These are phyloP conservation scores for Cordyceps javanica DNA, from an alignment of 2,329 filamentous ascomycete species.

Conservation along the genomic window DNA sequence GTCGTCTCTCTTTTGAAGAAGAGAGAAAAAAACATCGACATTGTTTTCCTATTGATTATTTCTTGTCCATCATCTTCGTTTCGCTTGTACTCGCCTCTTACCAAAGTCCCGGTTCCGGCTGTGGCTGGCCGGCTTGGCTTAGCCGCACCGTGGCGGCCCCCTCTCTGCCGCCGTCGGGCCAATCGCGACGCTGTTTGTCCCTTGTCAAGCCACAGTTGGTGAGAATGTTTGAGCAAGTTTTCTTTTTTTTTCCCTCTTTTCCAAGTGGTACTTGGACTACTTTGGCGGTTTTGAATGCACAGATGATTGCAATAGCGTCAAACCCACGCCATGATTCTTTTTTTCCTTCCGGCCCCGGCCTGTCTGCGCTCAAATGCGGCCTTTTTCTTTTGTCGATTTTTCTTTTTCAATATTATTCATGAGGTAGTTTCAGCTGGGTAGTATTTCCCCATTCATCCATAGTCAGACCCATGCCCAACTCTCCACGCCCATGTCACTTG, in stretches of 20 bases:
- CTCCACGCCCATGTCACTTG: neutral
- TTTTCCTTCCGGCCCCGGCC: neutral
- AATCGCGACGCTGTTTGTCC: neutral
- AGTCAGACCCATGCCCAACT: neutral
- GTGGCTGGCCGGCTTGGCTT: neutral
- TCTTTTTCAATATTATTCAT: too few species aligned
- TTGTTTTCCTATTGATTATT: neutral
- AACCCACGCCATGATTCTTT: neutral
- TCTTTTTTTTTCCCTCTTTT: too few species aligned
- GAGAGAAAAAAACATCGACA: too few species aligned
- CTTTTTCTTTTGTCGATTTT: neutral
- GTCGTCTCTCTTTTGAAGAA: too few species aligned
- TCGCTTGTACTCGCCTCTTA: neutral
- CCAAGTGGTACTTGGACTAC: neutral
- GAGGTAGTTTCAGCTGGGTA: neutral
- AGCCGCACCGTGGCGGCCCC: neutral
- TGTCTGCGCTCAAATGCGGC: conserved; percentile 3
- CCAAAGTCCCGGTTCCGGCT: neutral
- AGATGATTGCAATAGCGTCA: conserved; percentile 10
- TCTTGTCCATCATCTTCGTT: neutral
- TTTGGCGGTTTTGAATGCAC: conserved; percentile 9
- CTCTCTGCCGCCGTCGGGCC: neutral
- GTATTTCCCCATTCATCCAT: neutral
- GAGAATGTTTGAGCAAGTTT: conserved; percentile 34
- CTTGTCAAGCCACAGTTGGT: conserved; percentile 13